A percentile compares a stretch with the other conserved stretches of the same genome.
These are phyloP conservation scores for Ambrosia artemisiifolia DNA, from an alignment of 129 eudicot species.

Conservation along the genomic window DNA sequence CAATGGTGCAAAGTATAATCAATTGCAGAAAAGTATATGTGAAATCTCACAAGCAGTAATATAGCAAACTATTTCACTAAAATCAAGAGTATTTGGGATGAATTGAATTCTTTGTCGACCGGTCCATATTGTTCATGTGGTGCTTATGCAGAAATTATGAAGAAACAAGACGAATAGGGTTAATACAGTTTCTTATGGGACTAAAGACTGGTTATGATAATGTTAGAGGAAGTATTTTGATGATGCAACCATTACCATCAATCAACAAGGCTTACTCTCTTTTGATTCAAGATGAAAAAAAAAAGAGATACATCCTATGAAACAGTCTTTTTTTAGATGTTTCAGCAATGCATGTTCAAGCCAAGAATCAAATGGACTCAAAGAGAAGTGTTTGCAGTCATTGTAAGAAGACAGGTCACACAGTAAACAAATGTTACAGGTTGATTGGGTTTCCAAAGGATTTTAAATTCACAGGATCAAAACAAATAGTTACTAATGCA, in stretches of 20 bases:
- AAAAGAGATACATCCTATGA: neutral
- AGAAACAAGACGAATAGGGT: neutral
- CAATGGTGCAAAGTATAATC: no score
- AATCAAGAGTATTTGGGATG: no score
- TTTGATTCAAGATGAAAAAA: neutral
- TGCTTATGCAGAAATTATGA: neutral
- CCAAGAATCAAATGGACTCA: no score
- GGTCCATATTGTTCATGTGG: neutral
- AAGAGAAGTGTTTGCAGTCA: neutral
- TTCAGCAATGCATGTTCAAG: neutral
- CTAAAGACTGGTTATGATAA: no score
- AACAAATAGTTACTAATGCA: neutral
- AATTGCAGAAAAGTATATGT: no score
- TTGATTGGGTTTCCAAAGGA: neutral
- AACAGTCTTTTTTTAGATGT: neutral
- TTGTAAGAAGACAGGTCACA: neutral
- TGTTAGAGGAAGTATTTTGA: neutral
- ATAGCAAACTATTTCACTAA: no score
- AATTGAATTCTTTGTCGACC: neutral
- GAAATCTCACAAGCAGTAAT: no score
- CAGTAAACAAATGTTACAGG: neutral
- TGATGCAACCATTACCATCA: no score
- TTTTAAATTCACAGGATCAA: neutral
- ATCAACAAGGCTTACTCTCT: neutral
- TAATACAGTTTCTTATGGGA: neutral